Conservation (phyloP, 2,329 filamentous ascomycete genomes). For the Nemania serpens region DNA sequence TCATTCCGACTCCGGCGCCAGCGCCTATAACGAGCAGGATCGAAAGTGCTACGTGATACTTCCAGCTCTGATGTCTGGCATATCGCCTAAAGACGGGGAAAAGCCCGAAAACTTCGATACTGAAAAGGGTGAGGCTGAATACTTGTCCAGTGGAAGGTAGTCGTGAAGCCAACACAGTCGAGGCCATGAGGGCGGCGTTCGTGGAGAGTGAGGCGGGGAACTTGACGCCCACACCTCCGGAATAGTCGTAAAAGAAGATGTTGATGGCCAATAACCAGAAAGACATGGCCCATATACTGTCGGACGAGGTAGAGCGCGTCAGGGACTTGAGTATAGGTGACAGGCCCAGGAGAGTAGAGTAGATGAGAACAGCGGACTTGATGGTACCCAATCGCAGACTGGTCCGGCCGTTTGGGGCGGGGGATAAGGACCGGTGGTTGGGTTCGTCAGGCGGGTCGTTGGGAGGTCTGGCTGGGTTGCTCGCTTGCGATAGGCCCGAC, state of each 20-base stretch:
- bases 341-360: constrained; percentile 86
- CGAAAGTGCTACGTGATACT: constrained; percentile 78
- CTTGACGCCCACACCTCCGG: constrained; percentile 66
- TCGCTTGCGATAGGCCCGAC: constrained; percentile 47
- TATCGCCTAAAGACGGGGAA: constrained; percentile 98
- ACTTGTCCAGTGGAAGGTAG: constrained; percentile 91
- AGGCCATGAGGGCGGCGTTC: constrained; percentile 95
- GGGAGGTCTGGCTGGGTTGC: constrained; percentile 36
- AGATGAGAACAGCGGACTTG: constrained; percentile 92
- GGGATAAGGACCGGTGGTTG: constrained; percentile 42
- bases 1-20: constrained; percentile 74
- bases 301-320: constrained; percentile 87
- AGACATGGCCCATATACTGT: constrained; percentile 97
- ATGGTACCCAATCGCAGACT: constrained; percentile 73
- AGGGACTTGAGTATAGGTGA: constrained; percentile 96
- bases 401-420: constrained; percentile 47
- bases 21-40: constrained; percentile 77
- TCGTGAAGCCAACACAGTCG: constrained; percentile 88
- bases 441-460: constrained; percentile 42
- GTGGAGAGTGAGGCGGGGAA: constrained; percentile 82
- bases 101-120: constrained; percentile 94
- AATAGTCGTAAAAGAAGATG: constrained; percentile 98
- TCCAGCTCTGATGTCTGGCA: constrained; percentile 79
- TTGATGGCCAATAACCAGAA: constrained; percentile 94
- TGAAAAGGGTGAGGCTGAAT: constrained; percentile 93